A percentile compares a stretch with the other conserved stretches of the same genome.
Evolutionary conservation across 2,329 filamentous ascomycete species (phyloP).

Genomic region (Aphanocladium album): DNA sequence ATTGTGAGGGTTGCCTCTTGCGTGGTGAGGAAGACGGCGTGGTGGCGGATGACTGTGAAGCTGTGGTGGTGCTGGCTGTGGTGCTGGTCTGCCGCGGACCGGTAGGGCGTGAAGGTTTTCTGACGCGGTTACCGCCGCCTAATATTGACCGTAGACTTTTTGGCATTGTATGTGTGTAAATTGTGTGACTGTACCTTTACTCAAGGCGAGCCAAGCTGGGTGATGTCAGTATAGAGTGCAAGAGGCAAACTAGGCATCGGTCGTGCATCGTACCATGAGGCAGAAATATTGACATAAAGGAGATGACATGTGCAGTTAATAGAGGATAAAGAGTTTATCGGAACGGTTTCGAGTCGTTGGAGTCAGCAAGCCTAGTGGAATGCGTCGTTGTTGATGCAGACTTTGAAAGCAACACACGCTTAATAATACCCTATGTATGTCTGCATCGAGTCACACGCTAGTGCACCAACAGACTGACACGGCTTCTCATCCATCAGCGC

Average conservation of each 20-base stretch:
- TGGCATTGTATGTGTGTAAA: constrained; percentile 21
- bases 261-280: too few relatives aligned
- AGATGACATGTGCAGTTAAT: too few relatives aligned
- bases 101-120: constrained; percentile 24
- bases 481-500: too few relatives aligned
- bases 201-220: too few relatives aligned
- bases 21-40: constrained; percentile 13
- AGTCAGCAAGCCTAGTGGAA: not conserved
- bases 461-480: not conserved
- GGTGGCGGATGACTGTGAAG: not conserved
- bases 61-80: not conserved
- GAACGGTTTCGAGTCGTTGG: not conserved
- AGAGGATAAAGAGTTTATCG: not conserved
- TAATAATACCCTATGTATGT: constrained; percentile 6
- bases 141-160: constrained; percentile 34
- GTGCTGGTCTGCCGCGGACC: constrained; percentile 6
- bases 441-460: not conserved
- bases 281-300: too few relatives aligned
- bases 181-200: too few relatives aligned
- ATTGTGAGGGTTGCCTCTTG: constrained; percentile 15
- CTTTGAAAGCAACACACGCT: constrained; percentile 8
- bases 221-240: too few relatives aligned
- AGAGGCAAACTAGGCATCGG: too few relatives aligned
- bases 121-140: constrained; percentile 31
- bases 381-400: not conserved